These are phyloP conservation scores for Lunularia cruciata DNA, from an alignment of 225 moss, liverwort and hornwort species.

Conservation along the genomic window DNA sequence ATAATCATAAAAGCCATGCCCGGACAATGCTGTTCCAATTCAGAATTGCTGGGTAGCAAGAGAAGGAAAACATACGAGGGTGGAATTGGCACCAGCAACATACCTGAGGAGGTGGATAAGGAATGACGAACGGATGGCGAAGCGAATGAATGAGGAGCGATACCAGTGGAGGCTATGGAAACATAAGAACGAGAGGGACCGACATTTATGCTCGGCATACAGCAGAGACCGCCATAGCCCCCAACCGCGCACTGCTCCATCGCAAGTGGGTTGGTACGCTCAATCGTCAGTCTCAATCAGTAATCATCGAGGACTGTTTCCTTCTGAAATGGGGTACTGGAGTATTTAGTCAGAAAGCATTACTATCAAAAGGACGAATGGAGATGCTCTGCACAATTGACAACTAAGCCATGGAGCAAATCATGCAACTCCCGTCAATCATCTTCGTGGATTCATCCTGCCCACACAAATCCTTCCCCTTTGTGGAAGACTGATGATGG, in stretches of 20 bases:
- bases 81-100: neutral
- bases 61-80: neutral
- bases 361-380: neutral
- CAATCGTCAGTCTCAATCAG: neutral
- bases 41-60: neutral
- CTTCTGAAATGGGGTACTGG: neutral
- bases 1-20: too few relatives aligned
- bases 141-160: neutral
- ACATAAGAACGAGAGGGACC: too few relatives aligned
- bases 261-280: neutral
- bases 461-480: slow-evolving; percentile 1
- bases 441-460: neutral
- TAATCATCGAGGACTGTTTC: neutral
- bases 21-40: too few relatives aligned
- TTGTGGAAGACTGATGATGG: too few relatives aligned
- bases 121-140: neutral
- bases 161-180: too few relatives aligned
- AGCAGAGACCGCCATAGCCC: neutral
- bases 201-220: too few relatives aligned
- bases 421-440: neutral
- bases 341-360: too few relatives aligned
- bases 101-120: neutral
- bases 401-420: neutral
- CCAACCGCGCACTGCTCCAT: neutral
- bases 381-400: neutral